These are phyloP conservation scores for Rutidosis leptorrhynchoides DNA, from an alignment of 129 eudicot species.

Conservation along the genomic window DNA sequence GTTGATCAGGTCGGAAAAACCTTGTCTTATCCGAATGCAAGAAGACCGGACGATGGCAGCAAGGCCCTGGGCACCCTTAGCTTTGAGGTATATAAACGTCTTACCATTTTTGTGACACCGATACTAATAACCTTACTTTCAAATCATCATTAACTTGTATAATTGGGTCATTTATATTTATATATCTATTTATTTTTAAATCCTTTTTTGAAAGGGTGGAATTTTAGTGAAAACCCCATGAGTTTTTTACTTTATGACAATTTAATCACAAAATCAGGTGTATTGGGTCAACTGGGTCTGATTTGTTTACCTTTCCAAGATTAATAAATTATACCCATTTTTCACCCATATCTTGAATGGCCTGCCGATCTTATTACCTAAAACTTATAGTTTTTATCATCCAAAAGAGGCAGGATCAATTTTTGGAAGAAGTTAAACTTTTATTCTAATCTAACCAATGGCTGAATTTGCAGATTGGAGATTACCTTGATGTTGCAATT, in stretches of 20 bases:
- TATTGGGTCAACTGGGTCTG: not conserved
- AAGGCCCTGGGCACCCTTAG: slow-evolving; percentile 55
- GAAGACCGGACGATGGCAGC: slow-evolving; percentile 69
- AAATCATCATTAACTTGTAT: not conserved
- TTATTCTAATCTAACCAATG: slow-evolving; percentile 4
- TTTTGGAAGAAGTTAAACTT: not conserved
- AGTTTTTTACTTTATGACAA: not conserved
- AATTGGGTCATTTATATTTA: not conserved
- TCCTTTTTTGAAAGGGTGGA: not conserved
- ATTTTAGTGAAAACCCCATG: not conserved
- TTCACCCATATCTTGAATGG: not conserved
- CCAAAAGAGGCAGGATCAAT: not conserved
- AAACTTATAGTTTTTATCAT: not conserved
- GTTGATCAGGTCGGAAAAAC: slow-evolving; percentile 62
- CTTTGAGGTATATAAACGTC: slow-evolving; percentile 49
- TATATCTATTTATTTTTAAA: too few relatives aligned
- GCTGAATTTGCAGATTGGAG: slow-evolving; percentile 67
- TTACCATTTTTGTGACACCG: too few relatives aligned
- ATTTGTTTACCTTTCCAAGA: not conserved
- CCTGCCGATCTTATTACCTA: not conserved
- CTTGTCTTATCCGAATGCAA: slow-evolving; percentile 50
- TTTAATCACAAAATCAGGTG: not conserved
- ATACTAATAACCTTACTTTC: not conserved
- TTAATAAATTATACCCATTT: not conserved
- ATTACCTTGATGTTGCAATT: slow-evolving; percentile 87